Evolutionary conservation across 768 basidiomycete species (phyloP).

Genomic region (Tricholoma furcatifolium): DNA sequence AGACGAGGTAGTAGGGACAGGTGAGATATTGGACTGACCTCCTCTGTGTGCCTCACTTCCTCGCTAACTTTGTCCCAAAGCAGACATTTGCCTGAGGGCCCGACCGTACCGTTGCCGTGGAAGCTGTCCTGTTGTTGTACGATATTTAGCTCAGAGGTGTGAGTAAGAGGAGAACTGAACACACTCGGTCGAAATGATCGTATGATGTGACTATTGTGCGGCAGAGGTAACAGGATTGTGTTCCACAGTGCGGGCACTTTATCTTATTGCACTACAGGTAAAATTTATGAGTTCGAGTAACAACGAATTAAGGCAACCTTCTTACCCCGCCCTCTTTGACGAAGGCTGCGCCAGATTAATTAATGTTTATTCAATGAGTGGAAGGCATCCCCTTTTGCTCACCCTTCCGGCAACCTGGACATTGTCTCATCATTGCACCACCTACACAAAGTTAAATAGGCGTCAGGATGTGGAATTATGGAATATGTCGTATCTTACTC

Average conservation of each 20-base stretch:
- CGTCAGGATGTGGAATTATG: background rate
- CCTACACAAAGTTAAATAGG: constrained; percentile 37
- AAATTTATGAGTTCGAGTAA: background rate
- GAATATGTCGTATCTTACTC: constrained; percentile 48
- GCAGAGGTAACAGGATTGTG: constrained; percentile 84
- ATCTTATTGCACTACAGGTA: constrained; percentile 85
- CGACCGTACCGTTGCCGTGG: constrained; percentile 11
- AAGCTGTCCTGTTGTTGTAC: constrained; percentile 18
- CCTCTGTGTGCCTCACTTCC: constrained; percentile 62
- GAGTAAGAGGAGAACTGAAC: constrained; percentile 15
- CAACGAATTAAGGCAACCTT: constrained; percentile 5
- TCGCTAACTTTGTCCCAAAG: constrained; percentile 59
- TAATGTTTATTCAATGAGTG: background rate
- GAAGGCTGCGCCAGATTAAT: constrained; percentile 47
- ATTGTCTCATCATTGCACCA: constrained; percentile 80
- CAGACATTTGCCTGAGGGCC: constrained; percentile 42
- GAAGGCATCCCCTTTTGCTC: constrained; percentile 2
- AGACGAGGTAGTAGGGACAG: background rate
- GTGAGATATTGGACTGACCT: constrained; percentile 39
- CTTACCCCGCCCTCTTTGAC: constrained; percentile 78
- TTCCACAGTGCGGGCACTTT: constrained; percentile 67
- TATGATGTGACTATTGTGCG: constrained; percentile 70
- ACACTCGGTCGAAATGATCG: constrained; percentile 66
- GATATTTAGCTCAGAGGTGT: constrained; percentile 14
- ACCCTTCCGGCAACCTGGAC: constrained; percentile 86